Conservation (phyloP, 2,329 filamentous ascomycete genomes). For the Whalleya microplaca region DNA sequence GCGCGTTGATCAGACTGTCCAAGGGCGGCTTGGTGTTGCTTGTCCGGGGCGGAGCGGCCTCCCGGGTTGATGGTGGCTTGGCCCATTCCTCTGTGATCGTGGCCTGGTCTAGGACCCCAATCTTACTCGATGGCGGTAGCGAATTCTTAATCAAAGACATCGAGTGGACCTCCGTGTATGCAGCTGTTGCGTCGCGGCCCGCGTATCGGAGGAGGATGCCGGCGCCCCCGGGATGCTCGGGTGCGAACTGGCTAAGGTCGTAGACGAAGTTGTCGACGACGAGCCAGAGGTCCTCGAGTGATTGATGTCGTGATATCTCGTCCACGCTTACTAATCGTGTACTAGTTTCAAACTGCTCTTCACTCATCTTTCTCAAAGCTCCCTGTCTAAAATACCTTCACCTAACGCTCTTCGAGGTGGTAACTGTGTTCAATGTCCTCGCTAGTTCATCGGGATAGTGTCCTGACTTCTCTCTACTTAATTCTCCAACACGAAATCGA, state of each 20-base stretch:
- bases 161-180: conserved; percentile 56
- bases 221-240: conserved; percentile 41
- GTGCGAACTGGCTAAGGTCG: conserved; percentile 67
- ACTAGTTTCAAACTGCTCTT: conserved; percentile 1
- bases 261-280: conserved; percentile 68
- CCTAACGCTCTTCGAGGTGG: neutral
- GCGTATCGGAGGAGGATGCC: conserved; percentile 53
- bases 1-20: conserved; percentile 57
- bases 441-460: too few species aligned
- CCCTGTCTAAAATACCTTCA: neutral
- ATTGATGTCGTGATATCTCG: conserved; percentile 52
- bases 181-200: conserved; percentile 56
- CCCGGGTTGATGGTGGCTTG: conserved; percentile 42
- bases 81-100: conserved; percentile 54
- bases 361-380: conserved; percentile 18
- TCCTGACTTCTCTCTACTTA: too few species aligned
- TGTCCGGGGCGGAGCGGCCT: conserved; percentile 15
- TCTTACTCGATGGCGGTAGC: conserved; percentile 49
- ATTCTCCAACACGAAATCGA: too few species aligned
- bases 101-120: conserved; percentile 53
- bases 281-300: conserved; percentile 62
- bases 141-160: conserved; percentile 45
- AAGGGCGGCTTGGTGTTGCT: conserved; percentile 49
- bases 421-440: neutral
- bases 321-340: conserved; percentile 40